phyloP scores from a whole-genome alignment of 2,329 filamentous ascomycete genomes.

The Arthrocladium fulminans region DNA sequence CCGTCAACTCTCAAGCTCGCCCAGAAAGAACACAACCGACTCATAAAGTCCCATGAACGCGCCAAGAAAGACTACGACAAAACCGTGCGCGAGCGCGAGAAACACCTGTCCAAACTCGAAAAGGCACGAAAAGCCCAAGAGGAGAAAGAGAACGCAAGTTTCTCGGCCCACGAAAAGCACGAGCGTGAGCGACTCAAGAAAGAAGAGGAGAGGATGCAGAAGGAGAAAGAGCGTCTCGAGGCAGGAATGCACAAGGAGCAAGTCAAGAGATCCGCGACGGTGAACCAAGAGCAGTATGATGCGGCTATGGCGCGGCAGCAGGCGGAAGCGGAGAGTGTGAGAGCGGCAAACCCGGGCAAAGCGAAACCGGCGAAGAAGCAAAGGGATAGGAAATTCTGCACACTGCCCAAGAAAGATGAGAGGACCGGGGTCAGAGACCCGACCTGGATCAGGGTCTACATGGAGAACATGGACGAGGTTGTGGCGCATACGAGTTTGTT shows the following conservation, averaged over 20 bases:
- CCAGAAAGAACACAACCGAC: constrained; percentile 57
- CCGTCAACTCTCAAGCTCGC: constrained; percentile 52
- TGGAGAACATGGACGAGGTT: constrained; percentile 78
- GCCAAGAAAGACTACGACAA: constrained; percentile 59
- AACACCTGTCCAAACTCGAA: constrained; percentile 22
- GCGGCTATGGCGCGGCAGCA: constrained; percentile 8
- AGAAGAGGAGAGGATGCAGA: constrained; percentile 12
- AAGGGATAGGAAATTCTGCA: constrained; percentile 70
- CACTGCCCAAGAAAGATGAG: constrained; percentile 51
- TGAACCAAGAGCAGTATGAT: constrained; percentile 17
- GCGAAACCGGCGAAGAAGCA: constrained; percentile 27
- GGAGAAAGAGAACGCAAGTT: constrained; percentile 27
- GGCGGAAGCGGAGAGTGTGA: constrained; percentile 14
- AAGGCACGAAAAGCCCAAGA: constrained; percentile 26
- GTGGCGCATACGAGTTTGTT: constrained; percentile 78
- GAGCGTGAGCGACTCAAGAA: constrained; percentile 22
- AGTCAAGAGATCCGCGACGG: constrained; percentile 18
- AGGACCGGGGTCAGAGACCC: constrained; percentile 52
- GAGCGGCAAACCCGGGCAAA: background rate
- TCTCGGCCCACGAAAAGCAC: constrained; percentile 1
- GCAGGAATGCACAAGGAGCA: constrained; percentile 12
- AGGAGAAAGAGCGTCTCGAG: constrained; percentile 19
- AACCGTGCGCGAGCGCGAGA: constrained; percentile 37
- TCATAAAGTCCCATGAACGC: constrained; percentile 56
- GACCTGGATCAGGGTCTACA: constrained; percentile 69